A percentile compares a stretch with the other conserved stretches of the same genome.
These are phyloP conservation scores for Annona cherimola DNA, from an alignment of 164 flowering plant genomes.

Conservation along the genomic window DNA sequence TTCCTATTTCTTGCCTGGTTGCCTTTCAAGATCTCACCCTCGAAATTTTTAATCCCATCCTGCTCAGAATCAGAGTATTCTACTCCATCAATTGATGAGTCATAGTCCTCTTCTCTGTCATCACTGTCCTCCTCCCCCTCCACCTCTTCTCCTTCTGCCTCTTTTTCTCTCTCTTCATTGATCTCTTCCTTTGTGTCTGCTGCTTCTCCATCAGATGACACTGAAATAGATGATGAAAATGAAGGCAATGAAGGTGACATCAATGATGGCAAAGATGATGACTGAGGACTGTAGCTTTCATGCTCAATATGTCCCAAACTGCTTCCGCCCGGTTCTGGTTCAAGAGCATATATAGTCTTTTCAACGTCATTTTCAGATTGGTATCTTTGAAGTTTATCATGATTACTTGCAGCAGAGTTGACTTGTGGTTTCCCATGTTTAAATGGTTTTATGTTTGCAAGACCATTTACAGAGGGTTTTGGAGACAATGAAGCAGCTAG, in stretches of 20 bases:
- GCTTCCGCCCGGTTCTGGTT: conserved; percentile 23
- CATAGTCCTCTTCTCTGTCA: conserved; percentile 5
- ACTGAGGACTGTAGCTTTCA: neutral
- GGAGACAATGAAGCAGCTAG: conserved; percentile 27
- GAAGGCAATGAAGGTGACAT: conserved; percentile 15
- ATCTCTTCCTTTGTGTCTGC: neutral
- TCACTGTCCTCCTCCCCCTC: conserved; percentile 13
- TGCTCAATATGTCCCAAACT: conserved; percentile 3
- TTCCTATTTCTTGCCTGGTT: conserved; percentile 19
- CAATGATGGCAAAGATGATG: conserved; percentile 8
- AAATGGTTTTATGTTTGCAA: conserved; percentile 23
- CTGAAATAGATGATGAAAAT: conserved; percentile 6
- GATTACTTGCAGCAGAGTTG: conserved; percentile 22
- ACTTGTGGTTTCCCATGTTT: conserved; percentile 21
- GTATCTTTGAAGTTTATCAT: conserved; percentile 13
- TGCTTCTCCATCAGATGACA: conserved; percentile 12
- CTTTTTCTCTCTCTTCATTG: conserved; percentile 11
- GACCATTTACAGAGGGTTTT: conserved; percentile 24
- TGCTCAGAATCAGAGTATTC: conserved; percentile 8
- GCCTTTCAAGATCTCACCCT: conserved; percentile 8
- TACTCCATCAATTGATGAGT: conserved; percentile 13
- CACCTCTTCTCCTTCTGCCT: neutral
- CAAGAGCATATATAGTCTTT: conserved; percentile 37
- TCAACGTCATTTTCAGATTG: conserved; percentile 20
- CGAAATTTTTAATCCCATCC: conserved; percentile 10